Base-by-base conservation (phyloP, 805 yeast species). In the Yarrowia sp. region DNA sequence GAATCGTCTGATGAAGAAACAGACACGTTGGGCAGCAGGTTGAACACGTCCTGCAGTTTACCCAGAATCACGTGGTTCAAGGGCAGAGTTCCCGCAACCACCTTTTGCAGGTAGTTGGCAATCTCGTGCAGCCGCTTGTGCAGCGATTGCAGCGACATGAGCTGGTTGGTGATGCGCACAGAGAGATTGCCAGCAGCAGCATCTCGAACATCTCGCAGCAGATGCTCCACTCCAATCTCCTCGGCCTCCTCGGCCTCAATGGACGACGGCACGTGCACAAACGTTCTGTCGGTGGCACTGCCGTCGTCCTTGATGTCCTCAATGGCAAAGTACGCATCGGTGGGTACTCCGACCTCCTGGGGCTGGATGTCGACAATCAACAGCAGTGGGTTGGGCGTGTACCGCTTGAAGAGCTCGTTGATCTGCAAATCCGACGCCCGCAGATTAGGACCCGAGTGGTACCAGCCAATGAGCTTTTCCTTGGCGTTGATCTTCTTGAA, bases 171-270 rank as follows among this genome's bases (percentile, higher is more conserved):
- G 64, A 95, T 86, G 73, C 88, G 86, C 62, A 92, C 84, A 2
- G 98, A 87, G 66, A 95, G 82, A 55, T 88, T 88, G 9, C 99
- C 99, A 13, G 97, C 96, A 9, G 98, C 97, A 71, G 92, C 97
- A 74, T 93, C 98, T 72, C 98, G 85, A 28, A 92, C 91, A 73
- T 95, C 99, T 73, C 98, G 86, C 67, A 95, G 78, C 67, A 95
- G 78, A 75, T 95, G 99, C 76, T 95, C 99, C 13, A 95, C 99
- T 68, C 99, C 99, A 70, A 95, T 95, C 77, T 95, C 99, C 77
- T 95, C 99, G 9, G 99, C 99, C 75, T 95, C 99, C 74, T 95
- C 99, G 3, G 99, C 99, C 74, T 90, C 93, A 68, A 96, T 91
- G 33, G 84, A 81, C 13, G 97, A 90, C 10, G 98, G 97, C 35